Evolutionary conservation across 169 alveolate species (phyloP).

Genomic region (Plasmodium malariae): DNA sequence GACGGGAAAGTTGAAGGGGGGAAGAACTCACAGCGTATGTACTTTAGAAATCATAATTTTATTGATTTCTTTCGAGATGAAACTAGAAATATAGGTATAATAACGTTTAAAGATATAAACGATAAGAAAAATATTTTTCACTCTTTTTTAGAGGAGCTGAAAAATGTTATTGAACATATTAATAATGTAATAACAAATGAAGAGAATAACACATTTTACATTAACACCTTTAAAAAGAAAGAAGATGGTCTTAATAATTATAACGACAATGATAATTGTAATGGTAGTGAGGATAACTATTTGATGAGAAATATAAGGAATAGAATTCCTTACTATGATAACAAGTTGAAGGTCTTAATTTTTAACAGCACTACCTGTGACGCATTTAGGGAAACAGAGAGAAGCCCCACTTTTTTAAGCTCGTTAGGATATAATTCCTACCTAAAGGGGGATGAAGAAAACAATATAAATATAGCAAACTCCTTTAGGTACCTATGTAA

Average conservation of each 20-base stretch:
- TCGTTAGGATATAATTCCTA: slow-evolving; percentile 28
- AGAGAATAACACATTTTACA: slow-evolving; percentile 31
- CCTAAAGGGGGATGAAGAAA: slow-evolving; percentile 43
- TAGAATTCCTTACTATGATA: slow-evolving; percentile 56
- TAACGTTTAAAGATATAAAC: slow-evolving; percentile 39
- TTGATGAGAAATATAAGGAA: slow-evolving; percentile 26
- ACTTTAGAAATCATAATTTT: slow-evolving; percentile 22
- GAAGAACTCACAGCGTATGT: no score
- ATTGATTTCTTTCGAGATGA: slow-evolving; percentile 69
- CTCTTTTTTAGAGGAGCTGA: slow-evolving; percentile 36
- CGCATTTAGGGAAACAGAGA: not conserved
- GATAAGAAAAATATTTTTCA: slow-evolving; percentile 43
- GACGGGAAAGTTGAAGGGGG: not conserved
- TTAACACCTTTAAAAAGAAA: slow-evolving; percentile 21
- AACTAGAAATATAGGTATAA: slow-evolving; percentile 43
- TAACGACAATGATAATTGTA: no score
- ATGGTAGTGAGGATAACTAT: no score
- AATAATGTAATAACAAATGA: slow-evolving; percentile 40
- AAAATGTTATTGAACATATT: slow-evolving; percentile 49
- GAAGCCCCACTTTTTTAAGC: not conserved
- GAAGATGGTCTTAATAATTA: no score
- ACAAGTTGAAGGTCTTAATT: slow-evolving; percentile 30
- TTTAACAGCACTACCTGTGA: not conserved
- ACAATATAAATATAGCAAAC: slow-evolving; percentile 24
- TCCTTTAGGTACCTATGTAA: slow-evolving; percentile 43